phyloP scores from a whole-genome alignment of 2,329 filamentous ascomycete genomes.

The Uncinocarpus reesii region DNA sequence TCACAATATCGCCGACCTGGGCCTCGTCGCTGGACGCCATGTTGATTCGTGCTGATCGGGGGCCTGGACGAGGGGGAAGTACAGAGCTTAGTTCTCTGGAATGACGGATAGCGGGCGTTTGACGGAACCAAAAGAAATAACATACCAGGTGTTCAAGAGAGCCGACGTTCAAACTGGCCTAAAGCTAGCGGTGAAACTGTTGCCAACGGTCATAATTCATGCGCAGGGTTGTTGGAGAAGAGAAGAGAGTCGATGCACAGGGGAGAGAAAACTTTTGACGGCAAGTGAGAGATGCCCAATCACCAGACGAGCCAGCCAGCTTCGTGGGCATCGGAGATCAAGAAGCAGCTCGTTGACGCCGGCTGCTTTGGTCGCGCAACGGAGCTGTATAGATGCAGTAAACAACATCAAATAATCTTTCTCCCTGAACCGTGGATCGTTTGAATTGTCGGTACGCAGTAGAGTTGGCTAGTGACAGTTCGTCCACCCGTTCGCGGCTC shows the following conservation, averaged over 20 bases:
- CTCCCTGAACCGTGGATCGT: not conserved
- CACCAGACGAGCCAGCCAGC: not conserved
- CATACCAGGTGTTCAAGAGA: not conserved
- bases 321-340: not conserved
- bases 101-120: not conserved
- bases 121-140: not conserved
- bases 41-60: too few species aligned
- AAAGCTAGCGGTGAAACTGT: not conserved
- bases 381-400: too few species aligned
- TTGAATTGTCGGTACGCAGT: too few species aligned
- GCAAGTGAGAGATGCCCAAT: not conserved
- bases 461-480: too few species aligned
- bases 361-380: too few species aligned
- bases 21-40: slow-evolving; percentile 43
- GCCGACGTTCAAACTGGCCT: not conserved
- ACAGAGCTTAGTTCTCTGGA: not conserved
- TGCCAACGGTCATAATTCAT: not conserved
- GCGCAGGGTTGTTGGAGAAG: not conserved
- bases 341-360: not conserved
- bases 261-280: not conserved
- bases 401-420: too few species aligned
- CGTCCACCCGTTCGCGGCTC: too few species aligned
- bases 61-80: too few species aligned
- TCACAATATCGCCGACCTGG: slow-evolving; percentile 70
- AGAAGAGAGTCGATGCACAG: not conserved